Base-by-base conservation (phyloP, 371 early-diverging fungal species). In the Apophysomyces ossiformis region DNA sequence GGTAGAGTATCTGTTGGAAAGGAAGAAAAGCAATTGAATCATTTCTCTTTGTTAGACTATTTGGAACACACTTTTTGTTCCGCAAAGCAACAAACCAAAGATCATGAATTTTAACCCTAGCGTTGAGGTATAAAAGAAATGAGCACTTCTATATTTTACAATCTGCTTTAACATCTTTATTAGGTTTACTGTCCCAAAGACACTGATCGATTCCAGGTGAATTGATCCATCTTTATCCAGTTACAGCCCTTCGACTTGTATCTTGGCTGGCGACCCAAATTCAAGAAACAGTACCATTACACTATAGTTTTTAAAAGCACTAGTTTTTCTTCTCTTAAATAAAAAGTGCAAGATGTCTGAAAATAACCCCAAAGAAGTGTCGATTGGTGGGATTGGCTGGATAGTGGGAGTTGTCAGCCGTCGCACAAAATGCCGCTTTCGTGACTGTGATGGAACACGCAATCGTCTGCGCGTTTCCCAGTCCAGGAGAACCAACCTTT, bases 121-220 rank as follows among this genome's bases (percentile, higher is more conserved):
- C 11, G 9, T 9, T 9, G 9, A 50, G 21, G 54, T 50, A 50
- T 5, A 21, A 7, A 18, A 7, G 21, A 21, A 7, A 21, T 4
- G 4, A n/a, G 21, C 8, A 8, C 9, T 50, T 7, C 32, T 26
- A 9, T 21, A 8, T 6, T 26, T 1, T 21, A 18, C n/a, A 50
- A 7, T 26, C 41, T 41, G 9, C n/a, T 21, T 21, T 18, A 7
- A 26, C 32, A 2, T 26, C 32, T 47, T 47, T 21, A 5, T 18
- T 21, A 50, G 54, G 9, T 50, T 50, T 50, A 50, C 54, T 50
- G 54, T 21, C 54, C 54, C 5, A 50, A n/a, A 21, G 54, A 50
- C 5, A 50, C 16, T 5, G 54, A 50, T 50, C 54, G 54, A 7
- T 50, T 50, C 21, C 54, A 21, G 54, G 21, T 50, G 21, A 21